phyloP scores from a whole-genome alignment of 1,139 yeast species.

The Candida pseudocylindracea region DNA sequence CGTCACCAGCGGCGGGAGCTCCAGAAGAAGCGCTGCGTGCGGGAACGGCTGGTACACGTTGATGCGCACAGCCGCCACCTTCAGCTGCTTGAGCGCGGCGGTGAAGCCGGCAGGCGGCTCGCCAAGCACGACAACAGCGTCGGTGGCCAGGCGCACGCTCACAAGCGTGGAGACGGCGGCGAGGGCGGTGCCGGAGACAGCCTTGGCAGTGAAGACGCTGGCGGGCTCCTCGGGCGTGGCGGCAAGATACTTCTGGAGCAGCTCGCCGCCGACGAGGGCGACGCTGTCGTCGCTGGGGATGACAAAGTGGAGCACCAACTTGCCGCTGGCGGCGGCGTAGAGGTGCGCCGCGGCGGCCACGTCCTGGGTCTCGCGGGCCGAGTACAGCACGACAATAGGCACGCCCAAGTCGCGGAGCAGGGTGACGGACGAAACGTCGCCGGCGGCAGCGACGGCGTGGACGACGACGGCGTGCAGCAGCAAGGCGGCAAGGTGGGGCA shows the following conservation, averaged over 20 bases:
- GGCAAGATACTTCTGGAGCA: neutral
- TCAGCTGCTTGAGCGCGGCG: slow-evolving; percentile 15
- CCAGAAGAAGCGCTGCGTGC: slow-evolving; percentile 21
- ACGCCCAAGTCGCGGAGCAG: slow-evolving; percentile 50
- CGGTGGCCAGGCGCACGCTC: slow-evolving; percentile 9
- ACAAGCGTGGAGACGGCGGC: neutral
- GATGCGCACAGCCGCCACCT: slow-evolving; percentile 29
- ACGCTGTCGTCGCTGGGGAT: slow-evolving; percentile 8
- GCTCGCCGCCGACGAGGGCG: neutral
- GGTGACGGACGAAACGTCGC: slow-evolving; percentile 42
- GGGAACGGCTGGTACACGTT: slow-evolving; percentile 57
- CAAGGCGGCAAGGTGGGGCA: slow-evolving; percentile 24
- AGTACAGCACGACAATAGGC: slow-evolving; percentile 43
- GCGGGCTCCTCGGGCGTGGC: neutral
- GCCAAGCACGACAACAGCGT: slow-evolving; percentile 42
- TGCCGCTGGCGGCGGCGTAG: slow-evolving; percentile 21
- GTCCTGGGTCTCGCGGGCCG: slow-evolving; percentile 25
- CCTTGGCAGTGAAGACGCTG: neutral
- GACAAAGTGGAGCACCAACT: slow-evolving; percentile 52
- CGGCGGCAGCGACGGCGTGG: slow-evolving; percentile 28
- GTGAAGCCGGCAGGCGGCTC: slow-evolving; percentile 22
- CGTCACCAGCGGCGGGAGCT: slow-evolving; percentile 32
- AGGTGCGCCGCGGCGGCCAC: slow-evolving; percentile 34
- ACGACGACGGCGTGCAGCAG: slow-evolving; percentile 25
- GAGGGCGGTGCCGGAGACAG: neutral